Evolutionary conservation across 345 rosid species (phyloP).

Genomic region (Citrus mangshanensis): DNA sequence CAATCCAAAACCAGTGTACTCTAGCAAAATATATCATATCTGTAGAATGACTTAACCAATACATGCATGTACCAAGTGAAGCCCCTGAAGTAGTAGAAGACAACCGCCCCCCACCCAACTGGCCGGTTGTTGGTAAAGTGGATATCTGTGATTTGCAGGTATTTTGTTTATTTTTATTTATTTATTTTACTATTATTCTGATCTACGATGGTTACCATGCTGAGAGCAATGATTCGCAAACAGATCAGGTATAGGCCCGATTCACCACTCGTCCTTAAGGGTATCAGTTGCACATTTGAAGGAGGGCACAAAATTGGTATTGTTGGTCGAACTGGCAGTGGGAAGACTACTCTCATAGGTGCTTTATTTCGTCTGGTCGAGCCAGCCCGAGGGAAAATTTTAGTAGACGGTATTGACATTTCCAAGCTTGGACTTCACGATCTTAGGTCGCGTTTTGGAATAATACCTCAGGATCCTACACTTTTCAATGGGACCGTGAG

Average conservation of each 20-base stretch:
- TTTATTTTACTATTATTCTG: no score
- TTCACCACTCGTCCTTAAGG: conserved; percentile 57
- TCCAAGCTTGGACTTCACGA: conserved; percentile 53
- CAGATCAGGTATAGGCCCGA: conserved; percentile 54
- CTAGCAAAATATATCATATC: conserved; percentile 83
- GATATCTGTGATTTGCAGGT: conserved; percentile 80
- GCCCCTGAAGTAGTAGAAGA: conserved; percentile 82
- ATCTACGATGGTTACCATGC: neutral
- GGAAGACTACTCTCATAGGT: conserved; percentile 57
- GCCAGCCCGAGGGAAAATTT: conserved; percentile 53
- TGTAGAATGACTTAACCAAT: conserved; percentile 90
- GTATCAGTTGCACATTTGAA: conserved; percentile 52
- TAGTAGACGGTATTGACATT: conserved; percentile 53
- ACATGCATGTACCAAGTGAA: conserved; percentile 85
- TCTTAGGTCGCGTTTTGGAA: conserved; percentile 49
- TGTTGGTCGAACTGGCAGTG: conserved; percentile 73
- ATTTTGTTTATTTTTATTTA: no score
- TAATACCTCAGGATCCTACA: conserved; percentile 76
- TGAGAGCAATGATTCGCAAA: neutral
- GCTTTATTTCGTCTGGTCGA: conserved; percentile 62
- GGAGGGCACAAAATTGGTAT: conserved; percentile 67
- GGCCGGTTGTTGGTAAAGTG: conserved; percentile 86
- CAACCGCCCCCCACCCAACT: conserved; percentile 61
- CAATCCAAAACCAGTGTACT: conserved; percentile 90
- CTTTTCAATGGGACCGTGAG: conserved; percentile 57